Conservation (phyloP, 768 basidiomycete species). For the Clathrus columnatus region DNA sequence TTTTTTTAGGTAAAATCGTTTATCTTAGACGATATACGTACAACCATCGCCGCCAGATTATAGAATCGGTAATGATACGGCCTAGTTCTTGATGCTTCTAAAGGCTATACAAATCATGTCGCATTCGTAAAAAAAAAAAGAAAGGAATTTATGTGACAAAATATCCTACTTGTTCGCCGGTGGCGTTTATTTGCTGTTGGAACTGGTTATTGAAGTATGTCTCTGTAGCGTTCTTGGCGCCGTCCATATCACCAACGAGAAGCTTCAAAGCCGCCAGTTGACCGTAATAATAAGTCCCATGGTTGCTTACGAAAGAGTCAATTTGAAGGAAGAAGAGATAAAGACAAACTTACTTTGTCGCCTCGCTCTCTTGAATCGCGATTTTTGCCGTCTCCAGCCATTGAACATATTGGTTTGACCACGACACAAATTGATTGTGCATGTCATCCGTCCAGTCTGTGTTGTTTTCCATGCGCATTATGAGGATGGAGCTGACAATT, state of each 20-base stretch:
- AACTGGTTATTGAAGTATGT: conserved; percentile 45
- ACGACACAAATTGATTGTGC: conserved; percentile 36
- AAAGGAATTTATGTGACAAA: background rate
- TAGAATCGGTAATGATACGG: conserved; percentile 63
- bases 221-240: conserved; percentile 37
- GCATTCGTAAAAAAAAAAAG: background rate
- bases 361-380: conserved; percentile 31
- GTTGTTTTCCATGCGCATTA: conserved; percentile 36
- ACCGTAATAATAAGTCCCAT: conserved; percentile 55
- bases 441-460: conserved; percentile 46
- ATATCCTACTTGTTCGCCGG: conserved; percentile 33
- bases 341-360: conserved; percentile 37
- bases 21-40: conserved; percentile 21
- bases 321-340: background rate
- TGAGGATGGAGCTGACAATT: conserved; percentile 35
- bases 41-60: conserved; percentile 61
- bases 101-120: conserved; percentile 32
- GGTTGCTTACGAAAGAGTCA: conserved; percentile 38
- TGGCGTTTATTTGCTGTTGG: conserved; percentile 41
- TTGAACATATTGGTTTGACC: conserved; percentile 34
- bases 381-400: conserved; percentile 46
- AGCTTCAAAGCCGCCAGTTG: conserved; percentile 52
- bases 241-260: conserved; percentile 39
- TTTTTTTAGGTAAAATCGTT: background rate
- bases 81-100: conserved; percentile 50